Base-by-base conservation (phyloP, 2,329 filamentous ascomycete species). In the Cercospora zeina region DNA sequence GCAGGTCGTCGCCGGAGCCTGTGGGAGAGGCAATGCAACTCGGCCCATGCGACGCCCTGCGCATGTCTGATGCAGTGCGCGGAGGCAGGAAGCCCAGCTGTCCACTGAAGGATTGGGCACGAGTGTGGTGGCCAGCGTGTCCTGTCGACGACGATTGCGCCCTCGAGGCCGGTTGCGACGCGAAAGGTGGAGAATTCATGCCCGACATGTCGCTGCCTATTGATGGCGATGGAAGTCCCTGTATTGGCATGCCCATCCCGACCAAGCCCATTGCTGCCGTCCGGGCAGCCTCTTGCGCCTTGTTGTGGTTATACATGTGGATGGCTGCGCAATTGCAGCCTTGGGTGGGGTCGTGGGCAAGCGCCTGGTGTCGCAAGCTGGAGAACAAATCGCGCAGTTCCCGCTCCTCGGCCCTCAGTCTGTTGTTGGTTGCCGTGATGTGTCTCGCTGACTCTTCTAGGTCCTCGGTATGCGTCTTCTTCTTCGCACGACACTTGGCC, bases 401-500 rank as follows among this genome's bases (percentile, higher is more conserved):
- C 51, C 73, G 68, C 39, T 68, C 72, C 54, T 74, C 71, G 24
- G 70, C 67, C 49, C 68, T 74, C 51, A 75, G 59, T 14, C 62
- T 62, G 19, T 62, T 71, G 66, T 76, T 76, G 45, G 67, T 62
- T 4, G 68, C 69, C 2, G 73, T 74, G 27, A 76, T 74, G 8
- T 77, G 74, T 42, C 78, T 73, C n/a, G 76, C 75, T 53, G 75
- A 75, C 33, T 74, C 74, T 65, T 85, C 83, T 13, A 85, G 78
- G 37, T 77, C 70, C 59, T 80, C 76, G 36, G 80, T 82, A 68
- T 83, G 83, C 63, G 83, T 81, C 73, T 86, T 86, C 74, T 86
- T 85, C 77, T 89, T 90, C 70, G 88, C 83, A 3, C 89, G 84
- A 70, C 88, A 91, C 71, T 90, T 91, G 72, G 86, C 88, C 1